Base-by-base conservation (phyloP, 345 rosid genomes). In the Litchi chinensis region DNA sequence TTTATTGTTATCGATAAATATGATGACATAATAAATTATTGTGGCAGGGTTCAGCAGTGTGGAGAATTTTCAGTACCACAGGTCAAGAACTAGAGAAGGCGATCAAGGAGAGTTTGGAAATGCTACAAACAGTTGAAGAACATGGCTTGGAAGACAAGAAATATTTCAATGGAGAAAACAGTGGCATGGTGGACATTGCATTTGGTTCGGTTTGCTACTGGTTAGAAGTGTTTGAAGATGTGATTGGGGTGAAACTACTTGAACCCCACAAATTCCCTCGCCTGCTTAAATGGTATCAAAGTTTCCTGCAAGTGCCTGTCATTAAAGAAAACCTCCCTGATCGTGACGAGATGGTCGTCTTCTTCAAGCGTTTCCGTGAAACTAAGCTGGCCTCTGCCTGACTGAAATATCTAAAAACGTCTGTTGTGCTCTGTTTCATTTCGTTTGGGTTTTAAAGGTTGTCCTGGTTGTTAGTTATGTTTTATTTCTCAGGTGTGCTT, bases 141-240 rank as follows among this genome's bases (percentile, higher is more conserved):
- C 54, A 65, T 44, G 73, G 77, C n/a, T 21, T 76, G 3, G 65
- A 37, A 68, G 68, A 56, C 26, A 83, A 73, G 72, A 76, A 75
- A 21, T 76, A 76, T 37, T 76, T 83, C 24, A 52, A 56, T 0
- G 78, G 85, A 28, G 80, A 79, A 22, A 0, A 67, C 10, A 52
- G 79, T 13, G 56, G 65, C 11, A 56, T 76, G 26, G 81, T 73
- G 37, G 85, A 83, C 65, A 52, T 79, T 4, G 81, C 83, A 28
- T 83, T 83, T 41, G 64, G 81, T 12, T 22, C 68, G 0, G n/a
- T 73, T 41, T 68, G 21, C 54, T 32, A 79, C 19, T 73, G 83
- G 80, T 18, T 80, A 1, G 70, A 3, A 18, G 69, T 75, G 1
- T 68, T 76, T 37, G 75, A 71, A 72, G 75, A 50, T 8, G 44